Conservation (phyloP, 1,284 basidiomycete species). For the Cryptococcus maquisensis region DNA sequence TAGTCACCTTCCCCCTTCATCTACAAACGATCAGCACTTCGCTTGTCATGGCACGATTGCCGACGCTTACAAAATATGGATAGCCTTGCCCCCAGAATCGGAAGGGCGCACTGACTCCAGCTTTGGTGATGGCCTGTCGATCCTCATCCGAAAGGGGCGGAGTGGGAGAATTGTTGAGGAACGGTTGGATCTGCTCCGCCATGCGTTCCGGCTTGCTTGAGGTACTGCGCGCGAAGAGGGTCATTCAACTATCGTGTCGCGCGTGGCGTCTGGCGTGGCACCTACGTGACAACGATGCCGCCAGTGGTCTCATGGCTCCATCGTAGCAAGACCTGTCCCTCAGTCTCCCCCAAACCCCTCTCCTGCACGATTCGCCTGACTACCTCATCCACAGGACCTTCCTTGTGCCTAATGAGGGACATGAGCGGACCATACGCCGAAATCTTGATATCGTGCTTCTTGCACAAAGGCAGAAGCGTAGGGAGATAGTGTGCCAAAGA, state of each 20-base stretch:
- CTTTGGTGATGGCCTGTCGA: constrained; percentile 8
- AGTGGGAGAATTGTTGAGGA: neutral
- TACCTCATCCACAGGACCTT: constrained; percentile 59
- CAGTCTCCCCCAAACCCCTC: constrained; percentile 13
- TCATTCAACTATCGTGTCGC: neutral
- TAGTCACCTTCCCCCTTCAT: constrained; percentile 20
- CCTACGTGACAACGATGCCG: constrained; percentile 60
- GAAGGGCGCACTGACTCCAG: constrained; percentile 13
- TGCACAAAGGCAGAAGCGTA: constrained; percentile 57
- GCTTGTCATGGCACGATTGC: neutral
- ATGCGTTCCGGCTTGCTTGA: constrained; percentile 13
- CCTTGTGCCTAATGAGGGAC: constrained; percentile 62
- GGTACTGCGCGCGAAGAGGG: constrained; percentile 9
- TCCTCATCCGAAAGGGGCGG: constrained; percentile 10
- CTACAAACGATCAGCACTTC: neutral
- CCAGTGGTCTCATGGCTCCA: constrained; percentile 29
- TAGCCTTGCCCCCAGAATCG: constrained; percentile 15
- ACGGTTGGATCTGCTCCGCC: constrained; percentile 13
- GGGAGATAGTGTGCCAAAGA: constrained; percentile 58
- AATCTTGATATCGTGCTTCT: constrained; percentile 58
- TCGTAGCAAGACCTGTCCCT: constrained; percentile 29
- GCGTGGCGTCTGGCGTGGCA: neutral
- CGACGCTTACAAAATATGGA: constrained; percentile 20
- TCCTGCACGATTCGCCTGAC: constrained; percentile 54
- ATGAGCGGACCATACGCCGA: constrained; percentile 65